Percentiles rank a stretch among this genome's conserved stretches.
Conservation (phyloP, 2,329 filamentous ascomycete genomes). For the Botryotinia convoluta region DNA sequence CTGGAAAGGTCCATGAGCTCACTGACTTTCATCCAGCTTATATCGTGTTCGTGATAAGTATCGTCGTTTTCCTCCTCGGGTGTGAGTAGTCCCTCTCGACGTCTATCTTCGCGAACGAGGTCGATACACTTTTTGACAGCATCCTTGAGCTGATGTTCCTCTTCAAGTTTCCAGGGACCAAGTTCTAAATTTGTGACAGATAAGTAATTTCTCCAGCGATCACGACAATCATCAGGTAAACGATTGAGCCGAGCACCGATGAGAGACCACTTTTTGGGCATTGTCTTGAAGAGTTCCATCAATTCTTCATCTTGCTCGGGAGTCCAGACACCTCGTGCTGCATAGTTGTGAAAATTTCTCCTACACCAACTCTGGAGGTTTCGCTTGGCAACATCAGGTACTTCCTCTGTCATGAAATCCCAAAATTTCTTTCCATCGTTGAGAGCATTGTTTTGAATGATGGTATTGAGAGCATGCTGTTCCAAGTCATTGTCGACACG, state of each 20-base stretch:
- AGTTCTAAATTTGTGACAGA: slow-evolving; percentile 52
- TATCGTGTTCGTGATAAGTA: slow-evolving; percentile 48
- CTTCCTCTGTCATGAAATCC: slow-evolving; percentile 47
- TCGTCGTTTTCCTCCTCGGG: slow-evolving; percentile 33
- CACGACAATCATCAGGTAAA: slow-evolving; percentile 62
- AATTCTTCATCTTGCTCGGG: slow-evolving; percentile 57
- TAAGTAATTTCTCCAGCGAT: slow-evolving; percentile 68
- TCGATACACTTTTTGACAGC: slow-evolving; percentile 54
- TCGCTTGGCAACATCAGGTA: slow-evolving; percentile 50
- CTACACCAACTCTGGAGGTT: slow-evolving; percentile 57
- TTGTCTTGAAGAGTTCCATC: slow-evolving; percentile 45
- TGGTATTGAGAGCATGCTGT: slow-evolving; percentile 48
- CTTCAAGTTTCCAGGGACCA: slow-evolving; percentile 58
- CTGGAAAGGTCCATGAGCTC: slow-evolving; percentile 59
- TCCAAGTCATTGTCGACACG: slow-evolving; percentile 44
- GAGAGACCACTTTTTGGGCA: slow-evolving; percentile 54
- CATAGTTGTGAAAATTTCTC: slow-evolving; percentile 64
- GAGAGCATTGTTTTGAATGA: slow-evolving; percentile 40
- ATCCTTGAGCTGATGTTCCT: slow-evolving; percentile 47
- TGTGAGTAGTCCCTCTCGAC: slow-evolving; percentile 26
- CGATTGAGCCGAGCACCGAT: slow-evolving; percentile 64
- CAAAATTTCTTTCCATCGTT: slow-evolving; percentile 47
- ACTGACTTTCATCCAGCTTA: slow-evolving; percentile 66
- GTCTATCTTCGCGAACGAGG: slow-evolving; percentile 44
- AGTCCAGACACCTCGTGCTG: slow-evolving; percentile 58